phyloP scores from a whole-genome alignment of 2,329 filamentous ascomycete genomes.

The Cercospora beticola region DNA sequence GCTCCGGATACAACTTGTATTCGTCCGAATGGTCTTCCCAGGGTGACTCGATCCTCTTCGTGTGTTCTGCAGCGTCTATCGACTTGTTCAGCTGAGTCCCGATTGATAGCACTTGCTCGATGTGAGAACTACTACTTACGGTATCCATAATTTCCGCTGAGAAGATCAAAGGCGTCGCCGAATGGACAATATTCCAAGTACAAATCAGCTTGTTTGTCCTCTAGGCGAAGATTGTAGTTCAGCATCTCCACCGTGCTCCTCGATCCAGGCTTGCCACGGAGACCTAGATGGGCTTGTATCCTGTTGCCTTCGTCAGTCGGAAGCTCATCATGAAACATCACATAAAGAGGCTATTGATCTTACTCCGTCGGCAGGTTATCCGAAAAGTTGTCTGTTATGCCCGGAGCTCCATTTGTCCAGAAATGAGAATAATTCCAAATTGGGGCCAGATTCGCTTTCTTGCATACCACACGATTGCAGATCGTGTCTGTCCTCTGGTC shows the following conservation, averaged over 20 bases:
- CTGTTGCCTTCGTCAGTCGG: neutral
- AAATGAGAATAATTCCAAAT: neutral
- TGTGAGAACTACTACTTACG: neutral
- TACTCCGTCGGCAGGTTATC: neutral
- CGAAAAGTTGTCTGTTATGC: neutral
- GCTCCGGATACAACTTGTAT: conserved; percentile 12
- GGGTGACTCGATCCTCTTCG: neutral
- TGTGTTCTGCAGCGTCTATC: neutral
- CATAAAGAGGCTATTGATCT: neutral
- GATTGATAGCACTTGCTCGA: neutral
- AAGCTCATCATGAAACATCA: neutral
- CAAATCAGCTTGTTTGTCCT: neutral
- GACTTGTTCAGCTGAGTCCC: neutral
- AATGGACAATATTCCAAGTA: conserved; percentile 12
- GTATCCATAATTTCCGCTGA: neutral
- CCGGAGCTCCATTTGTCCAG: conserved; percentile 8
- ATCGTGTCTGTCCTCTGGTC: neutral
- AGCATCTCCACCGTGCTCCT: neutral
- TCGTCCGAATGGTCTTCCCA: neutral
- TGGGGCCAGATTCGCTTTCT: neutral
- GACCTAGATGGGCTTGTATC: neutral
- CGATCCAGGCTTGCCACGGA: neutral
- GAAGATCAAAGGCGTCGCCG: neutral
- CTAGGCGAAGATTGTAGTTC: neutral
- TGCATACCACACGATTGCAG: neutral